Conservation (phyloP, 1,284 basidiomycete genomes). For the Ustilago lituana region DNA sequence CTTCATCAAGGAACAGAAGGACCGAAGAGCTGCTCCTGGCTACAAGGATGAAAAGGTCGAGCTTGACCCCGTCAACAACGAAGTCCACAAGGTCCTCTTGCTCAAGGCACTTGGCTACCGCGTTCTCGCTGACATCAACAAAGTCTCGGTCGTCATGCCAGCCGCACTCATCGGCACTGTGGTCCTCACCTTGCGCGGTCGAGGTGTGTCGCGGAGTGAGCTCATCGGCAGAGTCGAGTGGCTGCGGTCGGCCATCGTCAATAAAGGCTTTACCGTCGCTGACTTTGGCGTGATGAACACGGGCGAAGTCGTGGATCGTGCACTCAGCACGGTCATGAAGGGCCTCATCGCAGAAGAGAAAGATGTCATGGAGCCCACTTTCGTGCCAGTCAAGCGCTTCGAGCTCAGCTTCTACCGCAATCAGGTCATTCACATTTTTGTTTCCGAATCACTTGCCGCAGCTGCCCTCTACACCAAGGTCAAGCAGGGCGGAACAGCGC, state of each 20-base stretch:
- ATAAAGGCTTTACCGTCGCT: constrained; percentile 67
- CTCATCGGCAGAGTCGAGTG: constrained; percentile 65
- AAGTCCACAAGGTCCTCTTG: constrained; percentile 58
- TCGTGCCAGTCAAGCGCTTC: constrained; percentile 65
- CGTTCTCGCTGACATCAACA: constrained; percentile 68
- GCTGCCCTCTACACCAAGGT: constrained; percentile 66
- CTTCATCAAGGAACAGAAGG: constrained; percentile 64
- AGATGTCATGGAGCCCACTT: constrained; percentile 67
- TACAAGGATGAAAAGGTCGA: constrained; percentile 36
- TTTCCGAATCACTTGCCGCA: constrained; percentile 55
- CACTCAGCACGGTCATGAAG: constrained; percentile 64
- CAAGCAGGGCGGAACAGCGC: constrained; percentile 66
- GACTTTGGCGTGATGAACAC: constrained; percentile 65
- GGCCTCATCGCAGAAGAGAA: constrained; percentile 63
- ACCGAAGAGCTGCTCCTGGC: constrained; percentile 44
- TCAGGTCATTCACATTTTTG: constrained; percentile 66
- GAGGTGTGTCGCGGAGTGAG: constrained; percentile 66
- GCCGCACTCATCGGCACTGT: constrained; percentile 67
- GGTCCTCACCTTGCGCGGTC: constrained; percentile 66
- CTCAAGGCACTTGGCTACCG: constrained; percentile 67
- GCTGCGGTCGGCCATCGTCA: constrained; percentile 61
- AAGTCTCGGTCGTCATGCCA: constrained; percentile 68
- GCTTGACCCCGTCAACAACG: constrained; percentile 50
- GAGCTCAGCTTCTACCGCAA: constrained; percentile 68
- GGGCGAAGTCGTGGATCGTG: constrained; percentile 64